A percentile compares a stretch with the other conserved stretches of the same genome.
Evolutionary conservation across 306 rosid genomes (phyloP).

Genomic region (Inga laurina): DNA sequence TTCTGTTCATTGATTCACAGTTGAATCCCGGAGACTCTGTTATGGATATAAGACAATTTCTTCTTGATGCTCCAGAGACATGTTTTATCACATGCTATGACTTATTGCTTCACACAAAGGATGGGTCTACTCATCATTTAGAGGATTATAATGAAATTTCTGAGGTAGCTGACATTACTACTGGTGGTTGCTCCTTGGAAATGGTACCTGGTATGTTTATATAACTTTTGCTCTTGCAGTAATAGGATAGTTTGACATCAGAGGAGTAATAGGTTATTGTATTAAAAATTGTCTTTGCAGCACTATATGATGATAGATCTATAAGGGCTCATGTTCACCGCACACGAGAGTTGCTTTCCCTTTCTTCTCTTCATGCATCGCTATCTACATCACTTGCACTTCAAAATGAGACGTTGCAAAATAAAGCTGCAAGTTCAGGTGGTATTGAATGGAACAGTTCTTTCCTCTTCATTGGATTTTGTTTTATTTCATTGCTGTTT

Average conservation of each 20-base stretch:
- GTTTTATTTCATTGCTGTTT: constrained; percentile 5
- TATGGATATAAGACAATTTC: constrained; percentile 93
- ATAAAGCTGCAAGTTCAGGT: constrained; percentile 67
- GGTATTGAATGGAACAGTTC: constrained; percentile 52
- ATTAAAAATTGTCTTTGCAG: constrained; percentile 53
- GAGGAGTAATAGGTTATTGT: constrained; percentile 43
- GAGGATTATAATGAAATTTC: constrained; percentile 97
- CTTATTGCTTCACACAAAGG: constrained; percentile 81
- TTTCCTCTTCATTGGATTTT: constrained; percentile 16
- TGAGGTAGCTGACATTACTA: constrained; percentile 95
- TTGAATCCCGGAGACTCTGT: constrained; percentile 98
- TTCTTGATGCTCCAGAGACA: constrained; percentile 98
- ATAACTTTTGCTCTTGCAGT: constrained; percentile 16
- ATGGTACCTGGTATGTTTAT: constrained; percentile 85
- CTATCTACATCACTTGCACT: constrained; percentile 95
- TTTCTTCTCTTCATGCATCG: constrained; percentile 88
- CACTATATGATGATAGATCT: constrained; percentile 97
- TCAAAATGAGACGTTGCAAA: constrained; percentile 74
- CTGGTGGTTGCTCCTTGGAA: constrained; percentile 96
- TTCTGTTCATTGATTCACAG: constrained; percentile 47
- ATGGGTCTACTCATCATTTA: constrained; percentile 76
- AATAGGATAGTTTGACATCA: constrained; percentile 21
- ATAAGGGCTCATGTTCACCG: constrained; percentile 98
- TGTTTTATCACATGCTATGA: constrained; percentile 98
- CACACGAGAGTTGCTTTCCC: constrained; percentile 89